These are phyloP conservation scores for Centella asiatica DNA, from an alignment of 129 eudicot species.

Conservation along the genomic window DNA sequence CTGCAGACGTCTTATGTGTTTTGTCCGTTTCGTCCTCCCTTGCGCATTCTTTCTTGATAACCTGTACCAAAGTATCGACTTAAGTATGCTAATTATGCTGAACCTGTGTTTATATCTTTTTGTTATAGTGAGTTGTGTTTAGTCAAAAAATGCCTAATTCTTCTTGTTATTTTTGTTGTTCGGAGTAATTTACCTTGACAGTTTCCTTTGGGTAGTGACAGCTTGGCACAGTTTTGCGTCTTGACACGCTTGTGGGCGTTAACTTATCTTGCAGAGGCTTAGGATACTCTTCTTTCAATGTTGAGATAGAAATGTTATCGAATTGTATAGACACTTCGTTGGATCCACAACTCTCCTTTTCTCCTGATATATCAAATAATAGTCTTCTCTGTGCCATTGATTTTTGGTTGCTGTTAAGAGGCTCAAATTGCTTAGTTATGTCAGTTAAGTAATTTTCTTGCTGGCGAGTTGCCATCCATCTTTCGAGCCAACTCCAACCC, in stretches of 20 bases:
- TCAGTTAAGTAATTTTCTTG: conserved; percentile 45
- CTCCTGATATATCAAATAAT: conserved; percentile 35
- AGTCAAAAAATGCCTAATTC: not conserved
- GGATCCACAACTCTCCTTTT: conserved; percentile 77
- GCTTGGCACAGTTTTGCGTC: conserved; percentile 39
- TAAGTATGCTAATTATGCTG: not conserved
- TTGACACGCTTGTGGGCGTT: conserved; percentile 31
- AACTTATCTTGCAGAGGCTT: conserved; percentile 28
- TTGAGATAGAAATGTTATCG: conserved; percentile 25
- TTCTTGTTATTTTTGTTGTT: not conserved
- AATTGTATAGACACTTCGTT: conserved; percentile 50
- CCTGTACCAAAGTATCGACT: conserved; percentile 18
- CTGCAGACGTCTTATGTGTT: conserved; percentile 5
- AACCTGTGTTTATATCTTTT: not conserved
- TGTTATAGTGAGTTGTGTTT: not conserved
- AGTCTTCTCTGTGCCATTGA: conserved; percentile 25
- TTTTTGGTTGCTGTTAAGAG: conserved; percentile 24
- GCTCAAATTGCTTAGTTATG: conserved; percentile 36
- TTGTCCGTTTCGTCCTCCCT: conserved; percentile 19
- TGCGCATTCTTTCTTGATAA: conserved; percentile 17
- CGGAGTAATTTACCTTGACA: conserved; percentile 26
- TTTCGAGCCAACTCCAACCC: conserved; percentile 89
- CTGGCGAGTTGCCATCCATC: conserved; percentile 94
- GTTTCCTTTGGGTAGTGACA: conserved; percentile 27
- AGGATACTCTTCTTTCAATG: conserved; percentile 19